Percentiles rank a stretch among this genome's conserved stretches.
These are phyloP conservation scores for Solanum sejunctum DNA, from an alignment of 257 asterid genomes.

Conservation along the genomic window DNA sequence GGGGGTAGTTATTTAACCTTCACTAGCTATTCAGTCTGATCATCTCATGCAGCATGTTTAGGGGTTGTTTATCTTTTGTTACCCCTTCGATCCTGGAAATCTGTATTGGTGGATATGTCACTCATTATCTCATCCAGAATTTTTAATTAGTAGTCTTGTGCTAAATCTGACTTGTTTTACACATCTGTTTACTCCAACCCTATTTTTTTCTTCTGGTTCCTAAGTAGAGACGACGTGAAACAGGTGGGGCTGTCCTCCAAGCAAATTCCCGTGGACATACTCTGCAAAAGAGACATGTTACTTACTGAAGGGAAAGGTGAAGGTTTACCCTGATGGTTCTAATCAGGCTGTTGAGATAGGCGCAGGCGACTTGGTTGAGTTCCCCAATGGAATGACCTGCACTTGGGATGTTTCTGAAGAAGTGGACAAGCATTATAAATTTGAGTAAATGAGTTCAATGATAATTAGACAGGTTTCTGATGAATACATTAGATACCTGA, in stretches of 20 bases:
- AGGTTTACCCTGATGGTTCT: slow-evolving; percentile 26
- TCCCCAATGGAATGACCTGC: slow-evolving; percentile 38
- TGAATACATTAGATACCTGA: background rate
- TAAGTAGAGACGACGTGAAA: background rate
- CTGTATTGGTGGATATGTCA: background rate
- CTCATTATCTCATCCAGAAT: background rate
- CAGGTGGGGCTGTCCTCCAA: slow-evolving; percentile 40
- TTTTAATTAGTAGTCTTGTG: background rate
- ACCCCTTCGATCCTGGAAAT: background rate
- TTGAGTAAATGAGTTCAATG: slow-evolving; percentile 5
- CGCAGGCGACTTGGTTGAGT: slow-evolving; percentile 33
- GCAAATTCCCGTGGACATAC: slow-evolving; percentile 46
- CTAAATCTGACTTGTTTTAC: background rate
- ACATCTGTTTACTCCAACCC: background rate
- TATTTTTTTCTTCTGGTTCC: background rate
- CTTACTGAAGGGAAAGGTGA: slow-evolving; percentile 33
- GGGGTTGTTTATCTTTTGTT: background rate
- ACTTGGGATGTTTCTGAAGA: slow-evolving; percentile 43
- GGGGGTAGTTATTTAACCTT: background rate
- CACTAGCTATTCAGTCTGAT: background rate
- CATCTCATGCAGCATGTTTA: background rate
- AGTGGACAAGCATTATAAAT: slow-evolving; percentile 33
- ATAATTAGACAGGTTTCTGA: background rate
- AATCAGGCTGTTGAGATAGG: slow-evolving; percentile 28
- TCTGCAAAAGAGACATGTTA: slow-evolving; percentile 31